phyloP scores from a whole-genome alignment of 495 filamentous ascomycete genomes.

The Penicillium lividum region DNA sequence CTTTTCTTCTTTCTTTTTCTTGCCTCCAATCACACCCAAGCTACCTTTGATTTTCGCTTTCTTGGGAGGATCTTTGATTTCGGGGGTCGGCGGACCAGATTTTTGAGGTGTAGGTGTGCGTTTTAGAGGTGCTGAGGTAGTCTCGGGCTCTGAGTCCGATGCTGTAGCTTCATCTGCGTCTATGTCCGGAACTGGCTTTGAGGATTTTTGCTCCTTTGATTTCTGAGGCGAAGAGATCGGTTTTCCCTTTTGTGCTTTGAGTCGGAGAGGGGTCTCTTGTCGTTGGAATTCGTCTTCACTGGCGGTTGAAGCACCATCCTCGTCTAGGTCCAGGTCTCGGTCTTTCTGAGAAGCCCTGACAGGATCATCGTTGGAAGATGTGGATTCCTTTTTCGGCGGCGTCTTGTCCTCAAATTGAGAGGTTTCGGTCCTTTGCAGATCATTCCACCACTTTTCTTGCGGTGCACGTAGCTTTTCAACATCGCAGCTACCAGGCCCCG shows the following conservation, averaged over 20 bases:
- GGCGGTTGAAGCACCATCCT: conserved; percentile 21
- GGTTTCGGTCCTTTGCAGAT: conserved; percentile 20
- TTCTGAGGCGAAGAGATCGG: background rate
- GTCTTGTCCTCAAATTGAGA: conserved; percentile 4
- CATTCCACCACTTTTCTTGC: conserved; percentile 43
- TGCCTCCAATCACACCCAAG: conserved; percentile 43
- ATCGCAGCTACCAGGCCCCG: conserved; percentile 6
- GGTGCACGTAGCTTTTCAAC: conserved; percentile 19
- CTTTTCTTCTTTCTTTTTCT: conserved; percentile 28
- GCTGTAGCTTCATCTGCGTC: conserved; percentile 17
- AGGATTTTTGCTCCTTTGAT: conserved; percentile 9
- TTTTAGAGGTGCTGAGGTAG: background rate
- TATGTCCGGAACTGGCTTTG: conserved; percentile 1
- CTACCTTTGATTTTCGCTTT: conserved; percentile 21
- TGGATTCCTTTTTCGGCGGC: conserved; percentile 1
- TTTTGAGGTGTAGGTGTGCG: background rate
- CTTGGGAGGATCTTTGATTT: conserved; percentile 13
- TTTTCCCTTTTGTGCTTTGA: background rate
- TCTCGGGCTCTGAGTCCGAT: conserved; percentile 25
- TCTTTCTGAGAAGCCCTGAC: conserved; percentile 2
- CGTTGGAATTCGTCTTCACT: conserved; percentile 36
- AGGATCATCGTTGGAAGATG: background rate
- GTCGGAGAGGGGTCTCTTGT: conserved; percentile 5
- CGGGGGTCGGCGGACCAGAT: conserved; percentile 4
- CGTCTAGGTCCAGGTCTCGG: conserved; percentile 15